phyloP scores from a whole-genome alignment of 2,329 filamentous ascomycete genomes.

The Cladosporium sp. region DNA sequence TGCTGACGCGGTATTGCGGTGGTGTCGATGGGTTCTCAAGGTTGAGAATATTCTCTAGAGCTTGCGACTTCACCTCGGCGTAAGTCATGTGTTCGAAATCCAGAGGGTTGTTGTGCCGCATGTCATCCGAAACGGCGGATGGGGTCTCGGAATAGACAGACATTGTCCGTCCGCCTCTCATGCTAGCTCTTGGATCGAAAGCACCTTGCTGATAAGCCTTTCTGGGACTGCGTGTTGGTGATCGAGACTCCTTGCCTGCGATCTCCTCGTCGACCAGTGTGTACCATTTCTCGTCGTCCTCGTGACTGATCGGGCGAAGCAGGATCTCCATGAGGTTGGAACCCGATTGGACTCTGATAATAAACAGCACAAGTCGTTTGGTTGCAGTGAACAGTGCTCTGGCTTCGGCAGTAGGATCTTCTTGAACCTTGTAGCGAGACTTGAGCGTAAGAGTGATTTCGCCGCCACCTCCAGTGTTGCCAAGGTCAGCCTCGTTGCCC shows the following conservation, averaged over 20 bases:
- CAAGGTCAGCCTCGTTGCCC: conserved; percentile 82
- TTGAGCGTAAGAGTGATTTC: conserved; percentile 41
- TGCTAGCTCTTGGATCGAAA: conserved; percentile 36
- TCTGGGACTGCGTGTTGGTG: conserved; percentile 25
- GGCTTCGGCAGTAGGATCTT: conserved; percentile 86
- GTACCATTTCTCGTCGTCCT: conserved; percentile 90
- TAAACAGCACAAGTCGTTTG: conserved; percentile 94
- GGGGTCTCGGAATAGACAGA: conserved; percentile 46
- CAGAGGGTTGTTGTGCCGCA: conserved; percentile 57
- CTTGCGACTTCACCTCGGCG: conserved; percentile 86
- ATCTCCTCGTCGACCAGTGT: conserved; percentile 81
- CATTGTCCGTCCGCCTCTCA: conserved; percentile 35
- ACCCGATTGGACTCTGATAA: conserved; percentile 93
- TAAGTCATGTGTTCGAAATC: conserved; percentile 91
- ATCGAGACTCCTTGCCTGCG: conserved; percentile 39
- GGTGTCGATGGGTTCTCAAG: conserved; percentile 68
- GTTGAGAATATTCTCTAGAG: conserved; percentile 88
- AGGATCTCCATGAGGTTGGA: conserved; percentile 92
- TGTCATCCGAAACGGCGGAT: conserved; percentile 39
- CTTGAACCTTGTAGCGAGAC: conserved; percentile 39
- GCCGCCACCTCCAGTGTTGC: conserved; percentile 35
- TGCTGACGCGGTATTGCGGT: conserved; percentile 71
- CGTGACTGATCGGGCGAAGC: conserved; percentile 80
- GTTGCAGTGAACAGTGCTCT: conserved; percentile 98
- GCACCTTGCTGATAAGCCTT: conserved; percentile 23